Evolutionary conservation across 805 yeast species (phyloP), one percentile per base, ranked within the genome.

Genomic region (Kluyveromyces siamensis): DNA sequence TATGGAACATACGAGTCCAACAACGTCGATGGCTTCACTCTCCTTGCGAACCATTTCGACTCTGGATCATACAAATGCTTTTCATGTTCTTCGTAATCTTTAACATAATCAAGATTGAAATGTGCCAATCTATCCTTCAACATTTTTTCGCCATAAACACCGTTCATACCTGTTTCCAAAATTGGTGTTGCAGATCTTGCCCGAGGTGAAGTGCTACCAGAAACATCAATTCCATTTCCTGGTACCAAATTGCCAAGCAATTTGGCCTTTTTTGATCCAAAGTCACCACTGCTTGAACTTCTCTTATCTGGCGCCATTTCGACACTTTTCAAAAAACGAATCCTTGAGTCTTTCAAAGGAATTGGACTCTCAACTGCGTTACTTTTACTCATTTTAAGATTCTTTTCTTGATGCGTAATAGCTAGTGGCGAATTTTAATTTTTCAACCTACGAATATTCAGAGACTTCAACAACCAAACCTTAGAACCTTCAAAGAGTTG

Each of bases 1-100:
- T 90, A 93, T 0, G 98, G 98, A 27, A 91, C 71, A 45, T 76
- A 58, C 16, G 61, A 66, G 25, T 60, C 62, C 40, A 69, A 50
- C 27, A 59, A 46, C 40, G 70, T 57, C 25, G 60, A 59, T 37
- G 73, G 69, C 37, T 62, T 61, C 9, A 62, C 59, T 6, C 58
- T 53, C 50, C 73, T 62, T 13, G 72, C 58, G 49, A 61, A 72
- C 71, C 72, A 72, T 49, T 61, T 64, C 2, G 76, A 72, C 2
- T 57, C 45, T 10, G 67, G 62, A 52, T 72, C 68, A 39, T 60
- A 48, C 1, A 65, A 50, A 6, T 56, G 55, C 40, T 57, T 52
- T 19, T 52, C 37, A 52, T 69, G 64, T 41, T 66, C 67, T 0
- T 65, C 66, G 13, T 50, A 57, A 53, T 72, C 72, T 2, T 68